phyloP scores from a whole-genome alignment of 768 basidiomycete genomes.

The Trametes cingulata region DNA sequence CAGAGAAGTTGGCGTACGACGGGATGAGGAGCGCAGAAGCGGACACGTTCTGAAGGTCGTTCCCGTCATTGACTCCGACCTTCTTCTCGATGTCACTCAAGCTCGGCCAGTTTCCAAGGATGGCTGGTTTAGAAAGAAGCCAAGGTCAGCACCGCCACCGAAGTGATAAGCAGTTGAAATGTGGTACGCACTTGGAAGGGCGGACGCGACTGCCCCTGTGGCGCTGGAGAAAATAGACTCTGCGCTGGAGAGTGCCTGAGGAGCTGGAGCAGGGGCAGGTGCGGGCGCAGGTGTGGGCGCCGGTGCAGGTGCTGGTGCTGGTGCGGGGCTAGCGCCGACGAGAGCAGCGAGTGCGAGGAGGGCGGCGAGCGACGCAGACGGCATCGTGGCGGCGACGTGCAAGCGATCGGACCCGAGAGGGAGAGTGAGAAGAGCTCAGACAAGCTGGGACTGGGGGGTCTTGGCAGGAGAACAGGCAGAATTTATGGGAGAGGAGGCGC shows the following conservation, averaged over 20 bases:
- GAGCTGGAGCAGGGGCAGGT: slow-evolving; percentile 9
- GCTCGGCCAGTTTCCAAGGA: slow-evolving; percentile 26
- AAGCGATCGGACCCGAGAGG: no score
- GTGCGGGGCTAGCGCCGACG: slow-evolving; percentile 3
- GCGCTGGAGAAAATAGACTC: slow-evolving; percentile 15
- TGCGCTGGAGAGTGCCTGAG: slow-evolving; percentile 4
- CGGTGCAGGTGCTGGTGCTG: slow-evolving; percentile 6
- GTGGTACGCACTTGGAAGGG: slow-evolving; percentile 7
- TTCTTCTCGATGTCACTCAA: slow-evolving; percentile 28
- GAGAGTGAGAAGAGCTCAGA: no score
- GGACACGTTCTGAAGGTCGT: slow-evolving; percentile 23
- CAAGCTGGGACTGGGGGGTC: neutral
- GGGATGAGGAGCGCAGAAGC: slow-evolving; percentile 26
- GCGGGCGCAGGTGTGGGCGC: slow-evolving; percentile 1
- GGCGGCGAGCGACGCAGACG: neutral
- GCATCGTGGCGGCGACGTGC: no score
- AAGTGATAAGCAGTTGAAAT: no score
- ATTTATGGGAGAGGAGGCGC: neutral
- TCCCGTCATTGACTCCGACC: slow-evolving; percentile 16
- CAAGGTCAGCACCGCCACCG: neutral
- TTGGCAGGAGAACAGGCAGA: neutral
- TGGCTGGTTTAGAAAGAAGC: neutral
- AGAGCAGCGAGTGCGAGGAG: slow-evolving; percentile 1
- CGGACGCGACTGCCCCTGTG: slow-evolving; percentile 17
- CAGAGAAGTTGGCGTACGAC: slow-evolving; percentile 24